Evolutionary conservation across 2,329 filamentous ascomycete species (phyloP), one percentile per base, ranked within the genome.

Genomic region (Sporothrix protearum): DNA sequence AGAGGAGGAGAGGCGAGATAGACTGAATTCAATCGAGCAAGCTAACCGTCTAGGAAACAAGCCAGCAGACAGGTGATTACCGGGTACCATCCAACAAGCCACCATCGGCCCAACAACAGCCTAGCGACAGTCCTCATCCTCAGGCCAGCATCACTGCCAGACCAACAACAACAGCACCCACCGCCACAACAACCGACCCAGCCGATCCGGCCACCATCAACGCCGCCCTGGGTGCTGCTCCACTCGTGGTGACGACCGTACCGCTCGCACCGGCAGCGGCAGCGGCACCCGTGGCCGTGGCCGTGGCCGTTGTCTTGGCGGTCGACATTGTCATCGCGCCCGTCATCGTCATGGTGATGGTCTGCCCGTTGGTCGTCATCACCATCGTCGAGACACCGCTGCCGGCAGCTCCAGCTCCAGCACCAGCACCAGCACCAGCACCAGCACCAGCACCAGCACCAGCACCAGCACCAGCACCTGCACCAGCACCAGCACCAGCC

Each of bases 311-410:
- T 4, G 61, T 19, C 33, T 19, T 55, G 33, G 68, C 30, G 28
- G 68, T 68, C 45, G 51, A 14, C 39, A 14, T 71, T n/a, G 36
- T 55, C 30, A 47, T 42, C 12, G 68, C 33, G 66, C 73, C 70
- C n/a, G 74, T 74, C 71, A 71, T 71, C 0, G 71, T 73, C 71
- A 70, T 69, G 1, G 73, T 74, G n/a, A 71, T 57, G 12, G 71
- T 73, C 59, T 53, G 45, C 39, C 73, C 72, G 71, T 72, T 51
- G 68, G 72, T 74, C 16, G 74, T 74, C 68, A 72, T 71, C 10
- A 73, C 71, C 67, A 71, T 71, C n/a, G 73, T 74, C 47, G 64
- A 51, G 16, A 71, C 71, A 55, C 71, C 70, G 66, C 73, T 72
- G n/a, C 25, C 69, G 33, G 12, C 30, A 12, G 22, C 10, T 3